Conservation (phyloP, 768 basidiomycete species). For the Leucocoprinus sp. region DNA sequence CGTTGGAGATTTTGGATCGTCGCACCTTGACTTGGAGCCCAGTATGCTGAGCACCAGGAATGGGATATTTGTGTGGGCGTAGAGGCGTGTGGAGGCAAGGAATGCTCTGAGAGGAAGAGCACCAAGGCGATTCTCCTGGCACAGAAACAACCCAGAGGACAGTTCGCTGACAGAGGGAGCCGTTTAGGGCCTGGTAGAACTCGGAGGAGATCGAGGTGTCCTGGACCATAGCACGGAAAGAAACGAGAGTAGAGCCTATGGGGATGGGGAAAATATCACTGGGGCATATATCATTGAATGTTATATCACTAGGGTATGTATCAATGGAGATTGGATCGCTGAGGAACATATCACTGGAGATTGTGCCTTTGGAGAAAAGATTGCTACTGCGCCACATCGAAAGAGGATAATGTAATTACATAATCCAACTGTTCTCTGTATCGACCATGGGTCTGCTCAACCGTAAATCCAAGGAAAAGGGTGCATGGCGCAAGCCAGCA, state of each 20-base stretch:
- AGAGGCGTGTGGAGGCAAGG: constrained; percentile 10
- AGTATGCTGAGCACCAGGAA: constrained; percentile 44
- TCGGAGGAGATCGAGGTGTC: constrained; percentile 70
- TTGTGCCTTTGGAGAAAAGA: too few relatives aligned
- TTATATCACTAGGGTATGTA: too few relatives aligned
- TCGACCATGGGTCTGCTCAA: constrained; percentile 49
- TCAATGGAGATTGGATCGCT: too few relatives aligned
- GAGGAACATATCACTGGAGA: too few relatives aligned
- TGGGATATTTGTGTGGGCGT: constrained; percentile 58
- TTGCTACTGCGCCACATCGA: too few relatives aligned
- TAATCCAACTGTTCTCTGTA: constrained; percentile 10
- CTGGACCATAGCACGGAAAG: constrained; percentile 74
- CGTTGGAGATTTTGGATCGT: not conserved
- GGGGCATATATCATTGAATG: too few relatives aligned
- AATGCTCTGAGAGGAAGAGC: constrained; percentile 16
- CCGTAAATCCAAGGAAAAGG: constrained; percentile 73
- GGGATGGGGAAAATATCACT: constrained; percentile 43
- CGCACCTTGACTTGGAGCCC: constrained; percentile 72
- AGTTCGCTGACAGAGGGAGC: constrained; percentile 50
- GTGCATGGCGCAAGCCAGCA: constrained; percentile 77
- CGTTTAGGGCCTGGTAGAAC: constrained; percentile 54
- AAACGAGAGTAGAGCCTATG: constrained; percentile 46
- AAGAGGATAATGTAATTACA: constrained; percentile 40
- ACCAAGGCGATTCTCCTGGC: constrained; percentile 63
- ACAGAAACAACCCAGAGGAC: constrained; percentile 70